Percentiles rank a stretch among this genome's conserved stretches.
Conservation (phyloP, 768 basidiomycete species). For the Phylloporus sp. region DNA sequence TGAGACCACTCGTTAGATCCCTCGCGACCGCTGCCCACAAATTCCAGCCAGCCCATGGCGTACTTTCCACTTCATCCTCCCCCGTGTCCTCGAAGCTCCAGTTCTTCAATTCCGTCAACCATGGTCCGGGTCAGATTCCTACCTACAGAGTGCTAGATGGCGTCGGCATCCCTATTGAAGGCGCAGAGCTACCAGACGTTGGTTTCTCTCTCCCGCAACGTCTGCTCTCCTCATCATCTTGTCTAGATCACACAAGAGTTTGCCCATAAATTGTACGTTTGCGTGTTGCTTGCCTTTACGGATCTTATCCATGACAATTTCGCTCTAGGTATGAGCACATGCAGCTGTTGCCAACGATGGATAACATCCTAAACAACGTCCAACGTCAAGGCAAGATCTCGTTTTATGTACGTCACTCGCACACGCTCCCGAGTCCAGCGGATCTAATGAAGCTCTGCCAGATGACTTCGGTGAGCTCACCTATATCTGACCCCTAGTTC, state of each 20-base stretch:
- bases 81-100: slow-evolving; percentile 66
- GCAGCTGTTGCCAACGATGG: slow-evolving; percentile 76
- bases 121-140: slow-evolving; percentile 63
- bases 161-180: slow-evolving; percentile 66
- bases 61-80: slow-evolving; percentile 45
- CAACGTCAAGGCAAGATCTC: slow-evolving; percentile 93
- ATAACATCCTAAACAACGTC: slow-evolving; percentile 86
- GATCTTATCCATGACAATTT: neutral
- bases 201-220: slow-evolving; percentile 12
- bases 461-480: slow-evolving; percentile 75
- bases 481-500: neutral
- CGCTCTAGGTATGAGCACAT: slow-evolving; percentile 65
- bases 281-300: neutral
- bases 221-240: slow-evolving; percentile 5
- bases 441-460: slow-evolving; percentile 26
- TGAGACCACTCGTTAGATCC: slow-evolving; percentile 7
- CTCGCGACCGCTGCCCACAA: slow-evolving; percentile 16
- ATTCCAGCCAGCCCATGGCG: slow-evolving; percentile 24
- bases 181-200: slow-evolving; percentile 75
- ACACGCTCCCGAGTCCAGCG: neutral
- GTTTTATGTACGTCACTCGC: slow-evolving; percentile 63
- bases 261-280: slow-evolving; percentile 57
- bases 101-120: slow-evolving; percentile 78
- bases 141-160: slow-evolving; percentile 87
- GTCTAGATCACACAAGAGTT: slow-evolving; percentile 62